Evolutionary conservation across 1,284 basidiomycete genomes (phyloP).

Genomic region (Athelia psychrophila): DNA sequence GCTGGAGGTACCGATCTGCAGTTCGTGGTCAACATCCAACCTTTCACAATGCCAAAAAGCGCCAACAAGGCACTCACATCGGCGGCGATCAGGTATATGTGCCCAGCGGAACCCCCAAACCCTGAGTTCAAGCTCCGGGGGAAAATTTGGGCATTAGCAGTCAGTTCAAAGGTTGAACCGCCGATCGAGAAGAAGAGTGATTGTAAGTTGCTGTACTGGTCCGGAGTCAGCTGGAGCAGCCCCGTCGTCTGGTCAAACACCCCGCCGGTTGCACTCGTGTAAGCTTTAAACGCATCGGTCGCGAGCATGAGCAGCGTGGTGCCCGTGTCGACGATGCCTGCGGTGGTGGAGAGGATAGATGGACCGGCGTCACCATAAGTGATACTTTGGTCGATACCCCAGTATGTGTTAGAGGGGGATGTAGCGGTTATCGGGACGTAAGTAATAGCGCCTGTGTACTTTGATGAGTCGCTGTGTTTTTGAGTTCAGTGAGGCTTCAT

Average conservation of each 20-base stretch:
- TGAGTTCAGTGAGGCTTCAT: not conserved
- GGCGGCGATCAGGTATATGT: constrained; percentile 11
- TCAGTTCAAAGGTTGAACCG: no score
- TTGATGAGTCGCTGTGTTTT: not conserved
- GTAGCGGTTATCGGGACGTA: not conserved
- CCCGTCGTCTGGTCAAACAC: constrained; percentile 11
- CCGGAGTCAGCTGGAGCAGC: constrained; percentile 9
- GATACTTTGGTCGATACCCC: not conserved
- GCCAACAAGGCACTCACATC: constrained; percentile 3
- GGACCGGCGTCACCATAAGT: not conserved
- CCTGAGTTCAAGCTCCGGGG: constrained; percentile 11
- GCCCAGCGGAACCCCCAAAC: constrained; percentile 8
- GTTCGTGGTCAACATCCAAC: not conserved
- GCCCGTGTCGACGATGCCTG: constrained; percentile 1
- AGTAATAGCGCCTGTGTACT: not conserved
- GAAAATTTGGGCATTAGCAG: constrained; percentile 15
- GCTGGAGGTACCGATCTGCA: constrained; percentile 4
- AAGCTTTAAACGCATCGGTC: constrained; percentile 8
- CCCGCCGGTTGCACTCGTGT: constrained; percentile 8
- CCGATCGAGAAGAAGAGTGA: constrained; percentile 9
- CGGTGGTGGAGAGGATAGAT: not conserved
- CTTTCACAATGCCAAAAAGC: not conserved
- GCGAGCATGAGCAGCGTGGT: not conserved
- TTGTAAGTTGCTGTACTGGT: constrained; percentile 9
- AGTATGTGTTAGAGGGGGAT: not conserved